Percentiles rank a stretch among this genome's conserved stretches.
Evolutionary conservation across 176 grass and related monocot genomes (phyloP).

Genomic region (Cocos nucifera): DNA sequence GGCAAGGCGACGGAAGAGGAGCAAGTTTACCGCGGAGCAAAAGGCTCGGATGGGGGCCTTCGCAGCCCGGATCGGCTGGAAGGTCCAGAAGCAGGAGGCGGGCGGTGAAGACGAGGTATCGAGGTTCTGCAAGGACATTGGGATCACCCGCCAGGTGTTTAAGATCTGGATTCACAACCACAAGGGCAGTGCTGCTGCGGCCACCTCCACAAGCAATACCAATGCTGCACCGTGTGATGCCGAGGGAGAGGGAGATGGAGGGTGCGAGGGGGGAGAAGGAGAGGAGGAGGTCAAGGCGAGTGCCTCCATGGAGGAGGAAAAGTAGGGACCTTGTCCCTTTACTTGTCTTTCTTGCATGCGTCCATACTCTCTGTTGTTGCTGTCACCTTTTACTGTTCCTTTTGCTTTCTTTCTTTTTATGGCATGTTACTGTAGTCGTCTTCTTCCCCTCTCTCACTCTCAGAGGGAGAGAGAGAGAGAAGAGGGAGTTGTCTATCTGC

Average conservation of each 20-base stretch:
- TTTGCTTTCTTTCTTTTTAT: too few relatives aligned
- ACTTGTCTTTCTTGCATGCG: conserved; percentile 13
- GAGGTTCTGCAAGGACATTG: conserved; percentile 78
- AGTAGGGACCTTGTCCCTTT: conserved; percentile 28
- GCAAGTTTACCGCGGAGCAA: conserved; percentile 80
- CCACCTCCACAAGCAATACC: conserved; percentile 42
- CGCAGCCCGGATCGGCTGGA: conserved; percentile 74
- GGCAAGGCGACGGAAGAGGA: conserved; percentile 48
- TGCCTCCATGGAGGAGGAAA: conserved; percentile 25
- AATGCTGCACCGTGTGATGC: neutral
- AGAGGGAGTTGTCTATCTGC: too few relatives aligned
- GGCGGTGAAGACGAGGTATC: conserved; percentile 67
- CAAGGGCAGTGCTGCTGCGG: conserved; percentile 38
- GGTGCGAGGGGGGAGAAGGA: neutral
- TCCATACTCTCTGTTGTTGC: conserved; percentile 1
- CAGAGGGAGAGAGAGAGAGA: too few relatives aligned
- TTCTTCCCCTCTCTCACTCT: too few relatives aligned
- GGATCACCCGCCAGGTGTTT: conserved; percentile 67
- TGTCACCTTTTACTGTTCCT: too few relatives aligned
- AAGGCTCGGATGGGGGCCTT: conserved; percentile 60
- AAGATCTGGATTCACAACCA: conserved; percentile 99
- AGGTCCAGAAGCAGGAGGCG: conserved; percentile 72
- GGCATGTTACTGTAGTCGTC: too few relatives aligned
- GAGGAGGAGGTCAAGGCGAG: conserved; percentile 54
- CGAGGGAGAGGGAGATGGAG: conserved; percentile 20